Evolutionary conservation across 202 grass and related monocot species (phyloP).

Genomic region (Panicum hallii): DNA sequence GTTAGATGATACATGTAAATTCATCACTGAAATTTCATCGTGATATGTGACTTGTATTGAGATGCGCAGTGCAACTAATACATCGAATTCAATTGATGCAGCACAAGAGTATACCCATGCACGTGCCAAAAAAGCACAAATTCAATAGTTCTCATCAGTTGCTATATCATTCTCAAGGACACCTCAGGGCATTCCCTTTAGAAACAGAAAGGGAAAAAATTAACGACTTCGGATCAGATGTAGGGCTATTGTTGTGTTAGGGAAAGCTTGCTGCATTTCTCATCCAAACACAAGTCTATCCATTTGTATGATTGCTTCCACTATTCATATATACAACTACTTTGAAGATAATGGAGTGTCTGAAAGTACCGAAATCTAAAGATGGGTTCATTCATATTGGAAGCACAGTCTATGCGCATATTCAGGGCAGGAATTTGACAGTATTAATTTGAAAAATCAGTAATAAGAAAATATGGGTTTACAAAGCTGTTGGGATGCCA

Average conservation of each 20-base stretch:
- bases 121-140: not conserved
- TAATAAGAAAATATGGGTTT: not conserved
- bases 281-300: not conserved
- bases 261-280: not conserved
- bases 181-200: not conserved
- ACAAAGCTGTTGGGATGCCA: not conserved
- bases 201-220: not conserved
- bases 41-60: not conserved
- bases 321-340: not conserved
- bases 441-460: no score
- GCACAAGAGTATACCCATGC: not conserved
- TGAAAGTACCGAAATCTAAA: not conserved
- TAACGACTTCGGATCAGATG: not conserved
- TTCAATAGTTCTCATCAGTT: not conserved
- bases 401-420: not conserved
- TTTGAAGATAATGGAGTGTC: not conserved
- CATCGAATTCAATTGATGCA: not conserved
- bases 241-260: slow-evolving; percentile 1
- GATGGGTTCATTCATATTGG: not conserved
- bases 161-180: slow-evolving; percentile 2
- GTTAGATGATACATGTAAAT: not conserved
- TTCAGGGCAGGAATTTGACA: not conserved
- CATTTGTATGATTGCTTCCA: not conserved
- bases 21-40: not conserved
- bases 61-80: not conserved